Percentiles rank a stretch among this genome's conserved stretches.
phyloP scores from a whole-genome alignment of 2,329 filamentous ascomycete species.

The Pyrenophora seminiperda region DNA sequence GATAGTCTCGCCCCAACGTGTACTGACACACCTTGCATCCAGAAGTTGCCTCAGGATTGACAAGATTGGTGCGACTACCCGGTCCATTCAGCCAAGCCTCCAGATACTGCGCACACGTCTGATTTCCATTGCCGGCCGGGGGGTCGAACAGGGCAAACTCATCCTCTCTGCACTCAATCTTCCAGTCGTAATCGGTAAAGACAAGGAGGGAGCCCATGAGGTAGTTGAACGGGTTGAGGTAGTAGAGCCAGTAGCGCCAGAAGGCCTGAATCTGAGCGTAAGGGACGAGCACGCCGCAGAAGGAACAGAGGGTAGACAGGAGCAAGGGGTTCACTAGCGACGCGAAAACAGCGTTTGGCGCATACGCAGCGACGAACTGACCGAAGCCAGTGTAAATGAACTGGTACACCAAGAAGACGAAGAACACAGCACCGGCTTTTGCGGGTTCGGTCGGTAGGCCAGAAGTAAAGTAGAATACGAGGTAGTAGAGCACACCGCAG shows the following conservation, averaged over 20 bases:
- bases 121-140: conserved; percentile 43
- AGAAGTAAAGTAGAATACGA: conserved; percentile 67
- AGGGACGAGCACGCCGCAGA: conserved; percentile 64
- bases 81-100: conserved; percentile 12
- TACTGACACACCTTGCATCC: conserved; percentile 68
- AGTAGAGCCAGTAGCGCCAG: conserved; percentile 61
- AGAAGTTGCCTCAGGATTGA: conserved; percentile 63
- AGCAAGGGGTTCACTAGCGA: conserved; percentile 57
- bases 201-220: conserved; percentile 49
- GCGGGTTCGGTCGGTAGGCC: conserved; percentile 45
- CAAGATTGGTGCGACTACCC: conserved; percentile 54
- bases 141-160: conserved; percentile 56
- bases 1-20: conserved; percentile 62
- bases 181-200: conserved; percentile 50
- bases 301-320: conserved; percentile 28
- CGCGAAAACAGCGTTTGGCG: conserved; percentile 53
- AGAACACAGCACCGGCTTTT: conserved; percentile 59
- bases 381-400: conserved; percentile 64
- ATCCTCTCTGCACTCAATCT: conserved; percentile 44
- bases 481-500: conserved; percentile 65
- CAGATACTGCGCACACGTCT: conserved; percentile 63
- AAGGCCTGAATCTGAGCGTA: conserved; percentile 69
- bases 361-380: conserved; percentile 59
- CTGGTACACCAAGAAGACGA: conserved; percentile 64
- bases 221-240: conserved; percentile 52